Evolutionary conservation across 1,139 yeast genomes (phyloP), one percentile per base, ranked within the genome.

Genomic region (Yamadazyma friedrichii): DNA sequence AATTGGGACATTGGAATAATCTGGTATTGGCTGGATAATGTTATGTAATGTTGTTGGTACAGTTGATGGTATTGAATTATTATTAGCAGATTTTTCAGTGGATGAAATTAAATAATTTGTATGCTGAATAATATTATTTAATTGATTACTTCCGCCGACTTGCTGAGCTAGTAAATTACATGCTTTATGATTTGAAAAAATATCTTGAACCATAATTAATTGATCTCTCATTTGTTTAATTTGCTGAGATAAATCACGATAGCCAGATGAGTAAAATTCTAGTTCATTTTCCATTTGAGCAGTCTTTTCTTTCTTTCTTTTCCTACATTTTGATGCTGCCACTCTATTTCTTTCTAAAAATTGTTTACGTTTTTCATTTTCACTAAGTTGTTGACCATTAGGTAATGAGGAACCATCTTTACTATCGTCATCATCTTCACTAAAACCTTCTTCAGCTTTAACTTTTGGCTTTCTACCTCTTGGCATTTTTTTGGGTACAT

Each of bases 321-420:
- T 95, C 44, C 99, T 80, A 67, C 98, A 94, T 62, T 89, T 91
- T 31, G 94, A 82, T 0, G 98, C 98, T 0, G 99, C 99, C 11
- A 93, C 80, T 46, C 98, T 75, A 61, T 93, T 93, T 47, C 98
- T 74, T 59, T 93, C 98, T 50, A 93, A 65, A 53, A 93, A 93
- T 50, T 76, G 83, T 58, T 82, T 81, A 26, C 98, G 77, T 57
- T 86, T 88, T 36, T 85, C 93, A 37, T 51, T 59, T 27, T 59
- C 62, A 2, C 51, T 39, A 2, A 34, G 20, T 11, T 43, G 40
- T 30, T 42, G 49, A 29, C 41, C 42, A 11, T 40, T 48, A n/a
- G 50, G 50, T 4, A 45, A 45, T 17, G 49, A 47, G 29, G 50
- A 42, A 38, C 31, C 20, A 17, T 24, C 15, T 10, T 39, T 16